These are phyloP conservation scores for Blastobotrys malaysiensis DNA, from an alignment of 1,139 yeast genomes.

Conservation along the genomic window DNA sequence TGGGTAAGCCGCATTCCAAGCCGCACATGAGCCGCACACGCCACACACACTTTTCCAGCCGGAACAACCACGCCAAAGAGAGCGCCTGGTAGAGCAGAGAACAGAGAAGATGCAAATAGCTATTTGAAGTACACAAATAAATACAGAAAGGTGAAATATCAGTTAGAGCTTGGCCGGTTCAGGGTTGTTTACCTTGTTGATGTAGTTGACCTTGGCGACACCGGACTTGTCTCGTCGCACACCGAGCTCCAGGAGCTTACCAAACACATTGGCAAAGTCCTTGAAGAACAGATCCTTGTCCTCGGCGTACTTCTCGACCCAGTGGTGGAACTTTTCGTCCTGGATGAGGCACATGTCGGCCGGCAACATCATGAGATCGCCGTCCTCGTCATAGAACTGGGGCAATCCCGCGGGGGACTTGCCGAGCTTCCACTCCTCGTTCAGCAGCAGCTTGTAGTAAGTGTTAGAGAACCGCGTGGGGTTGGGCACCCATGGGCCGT, in stretches of 20 bases:
- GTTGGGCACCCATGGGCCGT: constrained; percentile 94
- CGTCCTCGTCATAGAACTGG: constrained; percentile 72
- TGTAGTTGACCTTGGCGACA: constrained; percentile 27
- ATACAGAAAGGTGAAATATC: too few relatives aligned
- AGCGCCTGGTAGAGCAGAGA: too few relatives aligned
- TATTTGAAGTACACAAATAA: neutral
- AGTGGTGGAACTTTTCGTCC: constrained; percentile 45
- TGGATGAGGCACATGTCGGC: constrained; percentile 52
- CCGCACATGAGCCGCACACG: too few relatives aligned
- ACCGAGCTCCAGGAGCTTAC: constrained; percentile 57
- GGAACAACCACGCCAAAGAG: too few relatives aligned
- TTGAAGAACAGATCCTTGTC: constrained; percentile 47
- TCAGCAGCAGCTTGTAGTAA: constrained; percentile 59
- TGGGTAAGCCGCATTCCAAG: too few relatives aligned
- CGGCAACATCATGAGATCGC: constrained; percentile 54
- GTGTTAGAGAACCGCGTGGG: constrained; percentile 62
- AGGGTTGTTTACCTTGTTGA: constrained; percentile 23
- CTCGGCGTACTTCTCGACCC: constrained; percentile 51
- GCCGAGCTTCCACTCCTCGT: constrained; percentile 72
- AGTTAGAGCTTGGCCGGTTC: constrained; percentile 19
- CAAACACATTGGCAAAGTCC: constrained; percentile 51
- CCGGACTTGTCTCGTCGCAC: constrained; percentile 35
- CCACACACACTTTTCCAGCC: too few relatives aligned
- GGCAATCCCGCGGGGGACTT: constrained; percentile 47
- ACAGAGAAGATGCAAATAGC: neutral